Base-by-base conservation (phyloP, 495 filamentous ascomycete genomes). In the Aspergillus asperescens region DNA sequence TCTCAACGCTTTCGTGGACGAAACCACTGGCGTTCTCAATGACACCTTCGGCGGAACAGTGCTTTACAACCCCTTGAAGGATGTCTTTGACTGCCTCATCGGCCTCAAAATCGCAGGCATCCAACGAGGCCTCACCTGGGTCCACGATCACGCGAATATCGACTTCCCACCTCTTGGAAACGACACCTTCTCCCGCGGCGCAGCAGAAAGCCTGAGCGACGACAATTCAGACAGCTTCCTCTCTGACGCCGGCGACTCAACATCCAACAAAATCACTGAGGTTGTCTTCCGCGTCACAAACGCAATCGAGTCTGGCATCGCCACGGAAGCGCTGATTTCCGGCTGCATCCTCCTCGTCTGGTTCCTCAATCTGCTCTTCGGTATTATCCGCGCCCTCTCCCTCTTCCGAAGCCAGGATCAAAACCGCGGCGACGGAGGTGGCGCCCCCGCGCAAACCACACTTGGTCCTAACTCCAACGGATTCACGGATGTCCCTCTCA, bases 81-180 rank as follows among this genome's bases (percentile, higher is more conserved):
- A 84, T 4, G 74, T 95, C 15, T 79, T 90, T 48, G 74, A 86
- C 57, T 94, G 90, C 56, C 62, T 94, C 9, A 77, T 94, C 48
- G 81, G 77, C n/a, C 66, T 89, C 51, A 91, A 92, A 70, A 67
- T 92, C 51, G 79, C 81, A 12, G 72, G 82, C 9, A 77, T 97
- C 55, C 76, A 97, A 63, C 83, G 85, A 57, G 93, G 86, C 7
- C 80, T 97, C 0, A 94, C 87, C 0, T 98, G 90, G 90, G 85
- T 94, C 27, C 75, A 83, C 50, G 85, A 97, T 58, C 63, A 96
- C 58, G 90, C 94, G 1, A 80, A 94, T 43, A 77, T 98, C 56
- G 70, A 81, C 51, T 86, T 98, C 61, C 93, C 94, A 0, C 62
- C 78, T 18, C 79, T 97, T 25, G 77, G 80, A 22, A 83, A 88